phyloP scores from a whole-genome alignment of 306 rosid genomes.

The Cicer arietinum region DNA sequence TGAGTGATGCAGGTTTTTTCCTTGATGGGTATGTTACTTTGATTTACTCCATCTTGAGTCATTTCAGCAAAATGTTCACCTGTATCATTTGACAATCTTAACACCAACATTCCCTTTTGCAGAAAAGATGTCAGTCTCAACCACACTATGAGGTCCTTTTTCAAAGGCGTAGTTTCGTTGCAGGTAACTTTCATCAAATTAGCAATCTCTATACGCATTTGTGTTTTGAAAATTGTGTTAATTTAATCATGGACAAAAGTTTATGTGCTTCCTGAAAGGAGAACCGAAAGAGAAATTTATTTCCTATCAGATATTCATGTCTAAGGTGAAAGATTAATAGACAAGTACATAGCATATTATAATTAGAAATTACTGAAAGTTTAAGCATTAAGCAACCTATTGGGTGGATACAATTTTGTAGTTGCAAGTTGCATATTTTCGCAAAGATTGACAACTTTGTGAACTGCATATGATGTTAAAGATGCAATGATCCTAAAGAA shows the following conservation, averaged over 20 bases:
- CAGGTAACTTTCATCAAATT: slow-evolving; percentile 62
- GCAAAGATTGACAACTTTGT: neutral
- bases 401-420: neutral
- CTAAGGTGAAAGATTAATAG: neutral
- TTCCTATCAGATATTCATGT: neutral
- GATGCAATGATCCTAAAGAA: too few species aligned
- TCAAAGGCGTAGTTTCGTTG: slow-evolving; percentile 64
- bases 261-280: neutral
- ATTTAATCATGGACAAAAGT: neutral
- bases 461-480: neutral
- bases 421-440: slow-evolving; percentile 11
- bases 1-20: slow-evolving; percentile 95
- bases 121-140: slow-evolving; percentile 76
- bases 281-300: neutral
- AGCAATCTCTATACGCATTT: neutral
- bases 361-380: neutral
- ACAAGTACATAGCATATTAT: neutral
- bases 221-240: neutral
- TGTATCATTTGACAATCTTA: slow-evolving; percentile 12
- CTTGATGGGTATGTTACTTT: slow-evolving; percentile 65
- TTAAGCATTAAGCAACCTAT: neutral
- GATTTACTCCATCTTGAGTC: slow-evolving; percentile 3
- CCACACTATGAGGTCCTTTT: slow-evolving; percentile 69
- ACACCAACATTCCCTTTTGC: slow-evolving; percentile 25
- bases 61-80: slow-evolving; percentile 19